Conservation (phyloP, 305 asterid species). For the Fraxinus sp. region DNA sequence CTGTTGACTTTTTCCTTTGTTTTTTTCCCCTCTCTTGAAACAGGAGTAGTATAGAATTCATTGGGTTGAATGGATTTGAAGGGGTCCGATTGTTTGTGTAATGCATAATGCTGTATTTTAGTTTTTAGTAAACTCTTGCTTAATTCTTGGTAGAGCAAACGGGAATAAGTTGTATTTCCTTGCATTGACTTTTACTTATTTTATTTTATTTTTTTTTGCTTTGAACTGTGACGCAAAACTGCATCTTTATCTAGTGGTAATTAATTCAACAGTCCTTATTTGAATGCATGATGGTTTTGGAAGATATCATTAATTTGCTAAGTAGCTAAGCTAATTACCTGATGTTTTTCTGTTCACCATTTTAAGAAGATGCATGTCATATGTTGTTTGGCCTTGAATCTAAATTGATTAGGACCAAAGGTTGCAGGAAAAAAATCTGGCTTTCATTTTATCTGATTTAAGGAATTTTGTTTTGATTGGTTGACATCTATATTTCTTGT, state of each 20-base stretch:
- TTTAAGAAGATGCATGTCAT: background rate
- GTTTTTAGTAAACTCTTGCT: background rate
- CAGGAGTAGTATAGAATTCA: background rate
- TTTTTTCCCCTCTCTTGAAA: background rate
- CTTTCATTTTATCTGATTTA: background rate
- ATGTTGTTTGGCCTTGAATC: background rate
- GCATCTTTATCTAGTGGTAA: background rate
- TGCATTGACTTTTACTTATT: background rate
- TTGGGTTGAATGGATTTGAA: background rate
- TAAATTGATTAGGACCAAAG: background rate
- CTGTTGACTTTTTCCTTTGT: background rate
- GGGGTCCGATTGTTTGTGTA: background rate
- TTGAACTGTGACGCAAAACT: background rate
- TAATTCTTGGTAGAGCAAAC: background rate
- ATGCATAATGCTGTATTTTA: background rate
- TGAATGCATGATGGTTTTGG: background rate
- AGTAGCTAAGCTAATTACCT: background rate
- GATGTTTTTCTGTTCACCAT: background rate
- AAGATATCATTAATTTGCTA: background rate
- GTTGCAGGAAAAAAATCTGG: background rate
- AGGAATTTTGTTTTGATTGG: background rate
- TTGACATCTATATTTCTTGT: background rate
- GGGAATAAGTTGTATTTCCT: background rate
- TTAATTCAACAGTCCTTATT: background rate
- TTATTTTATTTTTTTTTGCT: background rate